Conservation (phyloP, 768 basidiomycete genomes). For the Galerina sulciceps region DNA sequence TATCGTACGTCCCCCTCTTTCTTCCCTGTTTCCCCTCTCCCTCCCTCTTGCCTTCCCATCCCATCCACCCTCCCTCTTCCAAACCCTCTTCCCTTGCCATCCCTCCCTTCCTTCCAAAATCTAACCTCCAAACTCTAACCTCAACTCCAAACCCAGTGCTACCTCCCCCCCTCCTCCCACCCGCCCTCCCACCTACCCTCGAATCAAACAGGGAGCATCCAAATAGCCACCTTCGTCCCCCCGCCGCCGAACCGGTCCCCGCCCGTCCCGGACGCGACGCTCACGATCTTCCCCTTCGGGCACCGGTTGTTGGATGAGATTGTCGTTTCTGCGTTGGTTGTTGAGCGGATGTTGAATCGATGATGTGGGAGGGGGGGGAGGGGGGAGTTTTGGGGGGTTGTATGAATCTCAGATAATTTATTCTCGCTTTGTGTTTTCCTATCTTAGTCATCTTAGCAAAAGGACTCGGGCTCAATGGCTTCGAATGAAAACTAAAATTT, state of each 20-base stretch:
- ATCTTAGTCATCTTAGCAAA: no score
- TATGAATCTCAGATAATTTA: neutral
- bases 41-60: neutral
- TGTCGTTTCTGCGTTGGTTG: slow-evolving; percentile 44
- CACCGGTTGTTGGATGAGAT: slow-evolving; percentile 50
- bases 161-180: slow-evolving; percentile 3
- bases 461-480: no score
- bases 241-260: slow-evolving; percentile 50
- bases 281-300: slow-evolving; percentile 50
- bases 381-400: neutral
- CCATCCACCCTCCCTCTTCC: neutral
- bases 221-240: slow-evolving; percentile 50
- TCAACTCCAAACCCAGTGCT: slow-evolving; percentile 6
- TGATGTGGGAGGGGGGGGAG: no score
- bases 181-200: neutral
- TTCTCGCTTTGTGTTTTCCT: no score
- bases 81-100: neutral
- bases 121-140: no score
- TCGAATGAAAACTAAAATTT: no score
- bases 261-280: slow-evolving; percentile 47
- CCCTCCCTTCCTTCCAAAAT: no score
- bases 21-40: neutral
- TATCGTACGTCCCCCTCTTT: slow-evolving; percentile 36
- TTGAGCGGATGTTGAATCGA: slow-evolving; percentile 42
- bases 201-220: slow-evolving; percentile 29